Base-by-base conservation (phyloP, 2,329 filamentous ascomycete species). In the Penicillium sp. region DNA sequence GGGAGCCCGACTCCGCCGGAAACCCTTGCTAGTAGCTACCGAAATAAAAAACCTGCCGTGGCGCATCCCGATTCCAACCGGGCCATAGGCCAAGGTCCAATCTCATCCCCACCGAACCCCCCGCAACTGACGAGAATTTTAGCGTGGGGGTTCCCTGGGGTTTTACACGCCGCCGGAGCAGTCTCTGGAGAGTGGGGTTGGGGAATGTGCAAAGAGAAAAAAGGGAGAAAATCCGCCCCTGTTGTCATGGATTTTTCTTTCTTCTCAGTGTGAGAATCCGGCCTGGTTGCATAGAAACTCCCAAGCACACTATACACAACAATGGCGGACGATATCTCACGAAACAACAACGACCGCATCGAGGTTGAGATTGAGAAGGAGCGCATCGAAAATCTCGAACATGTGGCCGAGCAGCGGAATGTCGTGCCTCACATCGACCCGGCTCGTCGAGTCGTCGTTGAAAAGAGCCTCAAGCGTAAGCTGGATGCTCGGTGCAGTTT, bases 391-490 rank as follows among this genome's bases (percentile, higher is more conserved):
- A 68, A 67, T 54, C 59, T 67, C 51, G 67, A 69, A 40, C 62
- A 69, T 63, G 63, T 68, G 22, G 54, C 64, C 42, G 61, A 65
- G 28, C 45, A 56, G 8, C 61, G 55, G 24, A 59, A 60, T 56
- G 55, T 45, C 8, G 12, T 61, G 2, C 50, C 59, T 38, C 66
- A 63, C 40, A 69, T 69, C 40, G 69, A 71, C 47, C 70, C 70
- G 30, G 68, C 65, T 51, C 66, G 65, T 12, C 67, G 70, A 33
- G 50, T 54, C 10, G 61, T 60, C 30, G 69, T 71, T 5, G 70
- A 72, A 64, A 72, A 72, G 65, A 62, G 53, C 19, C 62, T 72
- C 50, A 72, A 70, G 64, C 64, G 68, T 19, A 72, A 72, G 61
- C 69, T 72, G 3, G 70, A 72, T 63, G 64, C 66, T 37, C 67